Percentiles rank a stretch among this genome's conserved stretches.
Conservation (phyloP, 495 filamentous ascomycete genomes). For the Penicillium turbatum region DNA sequence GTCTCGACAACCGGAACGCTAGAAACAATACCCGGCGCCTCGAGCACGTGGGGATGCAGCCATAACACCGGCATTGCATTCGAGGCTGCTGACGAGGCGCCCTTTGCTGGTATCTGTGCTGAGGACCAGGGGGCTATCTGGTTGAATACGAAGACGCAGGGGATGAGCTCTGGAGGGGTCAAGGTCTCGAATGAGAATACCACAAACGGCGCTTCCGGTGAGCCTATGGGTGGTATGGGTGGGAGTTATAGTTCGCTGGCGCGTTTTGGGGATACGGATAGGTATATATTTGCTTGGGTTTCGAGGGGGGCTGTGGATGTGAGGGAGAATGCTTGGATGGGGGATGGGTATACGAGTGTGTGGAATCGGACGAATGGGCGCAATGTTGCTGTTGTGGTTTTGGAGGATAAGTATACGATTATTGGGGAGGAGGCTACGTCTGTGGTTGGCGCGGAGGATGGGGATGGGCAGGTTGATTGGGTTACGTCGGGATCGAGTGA, state of each 20-base stretch:
- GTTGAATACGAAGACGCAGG: constrained; percentile 52
- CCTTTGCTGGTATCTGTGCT: constrained; percentile 50
- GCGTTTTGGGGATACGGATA: constrained; percentile 35
- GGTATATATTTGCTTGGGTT: constrained; percentile 53
- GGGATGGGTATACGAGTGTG: constrained; percentile 43
- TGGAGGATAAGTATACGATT: constrained; percentile 47
- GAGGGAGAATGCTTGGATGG: constrained; percentile 48
- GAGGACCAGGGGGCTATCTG: constrained; percentile 56
- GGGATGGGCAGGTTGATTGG: constrained; percentile 51
- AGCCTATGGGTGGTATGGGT: constrained; percentile 54
- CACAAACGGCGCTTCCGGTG: constrained; percentile 49
- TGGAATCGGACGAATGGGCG: constrained; percentile 45
- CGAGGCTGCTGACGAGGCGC: constrained; percentile 46
- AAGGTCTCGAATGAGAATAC: constrained; percentile 55
- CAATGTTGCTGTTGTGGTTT: constrained; percentile 47
- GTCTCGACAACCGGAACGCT: constrained; percentile 41
- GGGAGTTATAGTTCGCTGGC: constrained; percentile 50
- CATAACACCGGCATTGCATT: constrained; percentile 58
- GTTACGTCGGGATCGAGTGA: constrained; percentile 44
- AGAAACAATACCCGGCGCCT: constrained; percentile 39
- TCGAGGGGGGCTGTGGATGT: constrained; percentile 49
- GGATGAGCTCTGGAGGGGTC: constrained; percentile 44
- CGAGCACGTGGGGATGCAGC: constrained; percentile 51
- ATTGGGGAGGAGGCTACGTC: constrained; percentile 45
- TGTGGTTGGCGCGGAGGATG: constrained; percentile 41